These are phyloP conservation scores for Fusarium camptoceras DNA, from an alignment of 2,329 filamentous ascomycete genomes.

Conservation along the genomic window DNA sequence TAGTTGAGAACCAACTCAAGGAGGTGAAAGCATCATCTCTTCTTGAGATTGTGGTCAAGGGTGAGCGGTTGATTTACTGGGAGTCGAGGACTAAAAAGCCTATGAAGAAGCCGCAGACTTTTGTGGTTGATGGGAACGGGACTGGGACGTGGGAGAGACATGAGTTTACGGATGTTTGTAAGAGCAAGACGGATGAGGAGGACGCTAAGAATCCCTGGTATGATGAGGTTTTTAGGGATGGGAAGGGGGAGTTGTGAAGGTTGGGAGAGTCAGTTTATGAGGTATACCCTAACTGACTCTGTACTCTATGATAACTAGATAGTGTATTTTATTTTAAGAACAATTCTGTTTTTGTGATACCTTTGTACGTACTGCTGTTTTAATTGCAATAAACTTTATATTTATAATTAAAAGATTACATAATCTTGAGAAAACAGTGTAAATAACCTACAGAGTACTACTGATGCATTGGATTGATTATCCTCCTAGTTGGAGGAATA, in stretches of 20 bases:
- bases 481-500: too few relatives aligned
- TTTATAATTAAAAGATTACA: too few relatives aligned
- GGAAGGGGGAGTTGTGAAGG: neutral
- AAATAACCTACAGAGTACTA: too few relatives aligned
- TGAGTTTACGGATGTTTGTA: slow-evolving; percentile 5
- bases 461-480: too few relatives aligned
- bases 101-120: slow-evolving; percentile 22
- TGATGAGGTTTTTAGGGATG: slow-evolving; percentile 33
- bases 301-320: too few relatives aligned
- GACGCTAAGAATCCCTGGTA: slow-evolving; percentile 14
- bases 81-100: neutral
- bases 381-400: too few relatives aligned
- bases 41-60: neutral
- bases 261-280: neutral
- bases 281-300: neutral
- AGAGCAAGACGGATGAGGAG: neutral
- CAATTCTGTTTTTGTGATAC: too few relatives aligned
- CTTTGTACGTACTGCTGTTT: too few relatives aligned
- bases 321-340: too few relatives aligned
- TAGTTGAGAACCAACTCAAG: slow-evolving; percentile 6
- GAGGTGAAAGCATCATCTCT: neutral
- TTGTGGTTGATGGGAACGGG: fast-evolving
- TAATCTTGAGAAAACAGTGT: too few relatives aligned
- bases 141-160: neutral
- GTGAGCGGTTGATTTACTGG: slow-evolving; percentile 13